phyloP scores from a whole-genome alignment of 495 filamentous ascomycete species.

The Halenospora varia region DNA sequence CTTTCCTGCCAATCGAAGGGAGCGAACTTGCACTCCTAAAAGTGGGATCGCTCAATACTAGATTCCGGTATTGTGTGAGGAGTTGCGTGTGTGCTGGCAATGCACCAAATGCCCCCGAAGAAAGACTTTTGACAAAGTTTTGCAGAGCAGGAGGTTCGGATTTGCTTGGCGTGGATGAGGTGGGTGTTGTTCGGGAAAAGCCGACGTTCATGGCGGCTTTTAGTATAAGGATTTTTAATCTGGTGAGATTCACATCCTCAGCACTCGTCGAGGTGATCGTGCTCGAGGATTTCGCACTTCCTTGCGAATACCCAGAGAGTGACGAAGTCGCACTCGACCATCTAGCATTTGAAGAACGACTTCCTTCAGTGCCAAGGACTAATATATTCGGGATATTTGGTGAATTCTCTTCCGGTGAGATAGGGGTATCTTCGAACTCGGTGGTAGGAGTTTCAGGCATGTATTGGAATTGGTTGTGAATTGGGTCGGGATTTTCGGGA shows the following conservation, averaged over 20 bases:
- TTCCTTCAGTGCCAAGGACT: slow-evolving; percentile 65
- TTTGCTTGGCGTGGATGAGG: slow-evolving; percentile 26
- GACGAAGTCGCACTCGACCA: slow-evolving; percentile 78
- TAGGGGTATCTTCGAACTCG: slow-evolving; percentile 83
- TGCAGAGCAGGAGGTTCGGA: slow-evolving; percentile 46
- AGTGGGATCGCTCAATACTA: slow-evolving; percentile 64
- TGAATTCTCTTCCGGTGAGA: slow-evolving; percentile 69
- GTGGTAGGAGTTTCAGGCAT: slow-evolving; percentile 86
- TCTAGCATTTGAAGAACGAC: slow-evolving; percentile 41
- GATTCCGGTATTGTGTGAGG: slow-evolving; percentile 70
- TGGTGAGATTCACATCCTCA: slow-evolving; percentile 70
- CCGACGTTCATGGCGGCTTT: slow-evolving; percentile 81
- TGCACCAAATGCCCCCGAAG: slow-evolving; percentile 71
- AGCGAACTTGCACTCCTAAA: slow-evolving; percentile 53
- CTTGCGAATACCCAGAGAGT: slow-evolving; percentile 68
- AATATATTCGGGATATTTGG: slow-evolving; percentile 76
- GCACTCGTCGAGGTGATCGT: slow-evolving; percentile 62
- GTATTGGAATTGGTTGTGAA: slow-evolving; percentile 12
- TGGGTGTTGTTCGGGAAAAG: slow-evolving; percentile 49
- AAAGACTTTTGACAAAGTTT: slow-evolving; percentile 70
- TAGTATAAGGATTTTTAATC: slow-evolving; percentile 69
- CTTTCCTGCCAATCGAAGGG: slow-evolving; percentile 51
- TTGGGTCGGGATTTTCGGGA: slow-evolving; percentile 21
- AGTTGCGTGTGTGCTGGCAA: slow-evolving; percentile 63
- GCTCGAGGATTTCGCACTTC: slow-evolving; percentile 66